Base-by-base conservation (phyloP, 805 yeast genomes). In the Tetrapisispora phaffii region DNA sequence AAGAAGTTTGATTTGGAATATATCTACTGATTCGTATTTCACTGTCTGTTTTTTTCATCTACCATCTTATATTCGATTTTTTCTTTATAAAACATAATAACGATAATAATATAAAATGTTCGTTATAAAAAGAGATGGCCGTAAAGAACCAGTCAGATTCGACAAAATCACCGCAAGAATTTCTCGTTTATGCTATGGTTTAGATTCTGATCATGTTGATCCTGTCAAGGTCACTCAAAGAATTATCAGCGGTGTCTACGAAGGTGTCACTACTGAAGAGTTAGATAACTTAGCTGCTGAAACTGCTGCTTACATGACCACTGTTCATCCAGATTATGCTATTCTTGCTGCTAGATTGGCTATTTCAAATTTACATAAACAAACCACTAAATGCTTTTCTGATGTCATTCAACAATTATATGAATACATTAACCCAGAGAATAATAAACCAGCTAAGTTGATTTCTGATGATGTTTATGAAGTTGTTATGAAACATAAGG, bases 321-420 rank as follows among this genome's bases (percentile, higher is more conserved):
- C 96, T 15, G 77, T 84, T 50, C 97, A 90, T 65, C 97, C 97
- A n/a, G 97, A 90, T 68, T 89, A 90, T 57, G 95, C 96, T 28
- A 79, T 79, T 35, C 74, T 88, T 55, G 96, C 96, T 44, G 97
- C 97, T 21, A 79, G 97, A 67, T 80, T 90, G 47, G 96, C 96
- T 23, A 81, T 90, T 39, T 82, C 95, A 37, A 85, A 86, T 65
- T 73, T 90, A 59, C 97, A 90, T 72, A 86, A 85, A 66, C 93
- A 85, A 68, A 85, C 96, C 44, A 81, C 83, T 51, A 81, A 82
- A 65, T 80, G 75, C 61, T 88, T 83, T 58, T 78, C 89, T 39
- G 79, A 78, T 54, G 89, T 84, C 45, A 66, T 82, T 45, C 73
- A 75, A 52, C 79, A 78, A 46, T 71, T 89, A 56, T 82, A 80